phyloP scores from a whole-genome alignment of 2,329 filamentous ascomycete genomes.

The Verticillium tricorpus region DNA sequence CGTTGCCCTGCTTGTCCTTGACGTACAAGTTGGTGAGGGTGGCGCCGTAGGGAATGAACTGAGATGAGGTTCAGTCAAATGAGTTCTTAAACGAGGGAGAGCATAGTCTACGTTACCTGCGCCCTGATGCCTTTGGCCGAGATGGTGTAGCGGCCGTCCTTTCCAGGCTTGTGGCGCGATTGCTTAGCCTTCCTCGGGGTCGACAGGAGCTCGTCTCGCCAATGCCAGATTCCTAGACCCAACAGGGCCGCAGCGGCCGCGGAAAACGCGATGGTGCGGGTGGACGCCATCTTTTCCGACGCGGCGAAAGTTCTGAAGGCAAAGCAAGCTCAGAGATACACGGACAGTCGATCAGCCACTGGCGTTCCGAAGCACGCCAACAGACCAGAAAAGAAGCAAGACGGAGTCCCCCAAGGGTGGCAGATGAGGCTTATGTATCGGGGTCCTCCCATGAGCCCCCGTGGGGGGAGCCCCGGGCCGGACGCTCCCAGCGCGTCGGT shows the following conservation, averaged over 20 bases:
- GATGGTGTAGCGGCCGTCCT: constrained; percentile 30
- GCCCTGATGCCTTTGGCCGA: constrained; percentile 28
- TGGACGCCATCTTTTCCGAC: background rate
- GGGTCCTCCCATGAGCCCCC: background rate
- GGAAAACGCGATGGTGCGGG: background rate
- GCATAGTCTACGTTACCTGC: constrained; percentile 34
- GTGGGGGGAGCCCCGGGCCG: background rate
- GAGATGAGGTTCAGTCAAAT: constrained; percentile 17
- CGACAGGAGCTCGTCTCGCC: background rate
- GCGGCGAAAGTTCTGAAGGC: background rate
- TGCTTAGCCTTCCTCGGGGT: background rate
- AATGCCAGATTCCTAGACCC: background rate
- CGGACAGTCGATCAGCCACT: background rate
- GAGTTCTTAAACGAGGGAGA: background rate
- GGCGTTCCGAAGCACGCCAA: background rate
- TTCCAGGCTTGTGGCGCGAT: constrained; percentile 14
- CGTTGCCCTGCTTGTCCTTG: constrained; percentile 55
- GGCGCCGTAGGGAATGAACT: constrained; percentile 56
- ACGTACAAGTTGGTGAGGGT: constrained; percentile 59
- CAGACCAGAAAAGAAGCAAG: background rate
- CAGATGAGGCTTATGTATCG: background rate
- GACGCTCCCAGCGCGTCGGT: background rate
- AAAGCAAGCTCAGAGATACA: background rate
- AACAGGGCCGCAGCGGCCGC: background rate
- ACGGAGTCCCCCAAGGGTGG: background rate